Conservation (phyloP, 805 yeast species). For the Cyberlindnera meyerae region DNA sequence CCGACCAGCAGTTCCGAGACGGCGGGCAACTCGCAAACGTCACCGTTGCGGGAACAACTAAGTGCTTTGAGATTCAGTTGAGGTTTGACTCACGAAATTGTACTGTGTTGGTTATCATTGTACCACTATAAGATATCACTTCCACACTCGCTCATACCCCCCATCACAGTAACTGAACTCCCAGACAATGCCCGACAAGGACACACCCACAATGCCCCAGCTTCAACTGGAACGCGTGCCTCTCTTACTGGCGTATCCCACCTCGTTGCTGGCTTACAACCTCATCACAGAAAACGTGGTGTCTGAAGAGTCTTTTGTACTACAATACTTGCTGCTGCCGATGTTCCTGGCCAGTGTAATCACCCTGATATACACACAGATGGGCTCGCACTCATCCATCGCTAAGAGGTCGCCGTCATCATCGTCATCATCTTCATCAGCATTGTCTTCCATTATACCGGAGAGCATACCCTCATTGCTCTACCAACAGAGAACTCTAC, state of each 20-base stretch:
- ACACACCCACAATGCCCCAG: constrained; percentile 17
- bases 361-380: constrained; percentile 11
- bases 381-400: constrained; percentile 1
- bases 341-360: constrained; percentile 13
- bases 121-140: too few species aligned
- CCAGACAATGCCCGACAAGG: neutral
- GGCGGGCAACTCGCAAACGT: too few species aligned
- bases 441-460: too few species aligned
- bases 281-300: constrained; percentile 20
- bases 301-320: constrained; percentile 1
- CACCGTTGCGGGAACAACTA: too few species aligned
- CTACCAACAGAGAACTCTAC: constrained; percentile 5
- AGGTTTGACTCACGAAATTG: too few species aligned
- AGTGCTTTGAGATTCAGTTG: too few species aligned
- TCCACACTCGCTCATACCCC: too few species aligned
- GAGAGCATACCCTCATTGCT: neutral
- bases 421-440: too few species aligned
- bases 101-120: too few species aligned
- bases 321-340: constrained; percentile 13
- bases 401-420: neutral
- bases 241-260: constrained; percentile 25
- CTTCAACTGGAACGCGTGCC: constrained; percentile 23
- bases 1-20: too few species aligned
- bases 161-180: too few species aligned
- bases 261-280: constrained; percentile 20